Conservation (phyloP, 2,329 filamentous ascomycete genomes). For the Calcarisporium arbuscula region DNA sequence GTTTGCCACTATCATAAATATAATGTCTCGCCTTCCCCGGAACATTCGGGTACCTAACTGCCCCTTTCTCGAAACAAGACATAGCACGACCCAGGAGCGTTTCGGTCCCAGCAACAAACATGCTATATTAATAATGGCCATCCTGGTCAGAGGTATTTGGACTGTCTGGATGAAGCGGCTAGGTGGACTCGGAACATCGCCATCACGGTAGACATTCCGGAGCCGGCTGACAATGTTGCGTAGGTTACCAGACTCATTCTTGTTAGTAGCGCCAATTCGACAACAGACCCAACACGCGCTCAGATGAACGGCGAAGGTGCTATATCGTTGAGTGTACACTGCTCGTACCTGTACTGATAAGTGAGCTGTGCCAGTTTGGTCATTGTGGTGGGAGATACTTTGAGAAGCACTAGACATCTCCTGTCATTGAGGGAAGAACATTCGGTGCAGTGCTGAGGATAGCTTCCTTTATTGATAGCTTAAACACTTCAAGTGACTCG, state of each 20-base stretch:
- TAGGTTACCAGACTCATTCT: conserved; percentile 24
- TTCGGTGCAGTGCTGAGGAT: conserved; percentile 21
- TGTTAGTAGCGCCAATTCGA: conserved; percentile 26
- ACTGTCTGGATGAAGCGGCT: conserved; percentile 19
- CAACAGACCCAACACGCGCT: conserved; percentile 24
- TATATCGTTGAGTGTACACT: conserved; percentile 27
- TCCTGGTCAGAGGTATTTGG: conserved; percentile 20
- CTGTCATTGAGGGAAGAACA: conserved; percentile 23
- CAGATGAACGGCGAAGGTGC: conserved; percentile 28
- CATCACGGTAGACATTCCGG: conserved; percentile 21
- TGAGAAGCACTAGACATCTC: conserved; percentile 23
- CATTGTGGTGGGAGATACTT: conserved; percentile 20
- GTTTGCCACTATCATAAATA: conserved; percentile 18
- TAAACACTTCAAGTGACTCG: conserved; percentile 3
- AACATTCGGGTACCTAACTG: conserved; percentile 27
- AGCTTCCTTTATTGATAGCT: conserved; percentile 21
- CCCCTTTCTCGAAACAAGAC: conserved; percentile 26
- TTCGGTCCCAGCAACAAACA: conserved; percentile 25
- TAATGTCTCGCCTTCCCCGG: conserved; percentile 20
- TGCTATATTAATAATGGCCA: conserved; percentile 24
- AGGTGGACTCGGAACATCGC: conserved; percentile 23
- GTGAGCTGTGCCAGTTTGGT: conserved; percentile 23
- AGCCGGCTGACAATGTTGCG: conserved; percentile 29
- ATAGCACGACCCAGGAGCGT: conserved; percentile 27
- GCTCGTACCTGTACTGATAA: conserved; percentile 26